Evolutionary conservation across 2,329 filamentous ascomycete genomes (phyloP), one percentile per base, ranked within the genome.

Genomic region (Microdochium bolleyi): DNA sequence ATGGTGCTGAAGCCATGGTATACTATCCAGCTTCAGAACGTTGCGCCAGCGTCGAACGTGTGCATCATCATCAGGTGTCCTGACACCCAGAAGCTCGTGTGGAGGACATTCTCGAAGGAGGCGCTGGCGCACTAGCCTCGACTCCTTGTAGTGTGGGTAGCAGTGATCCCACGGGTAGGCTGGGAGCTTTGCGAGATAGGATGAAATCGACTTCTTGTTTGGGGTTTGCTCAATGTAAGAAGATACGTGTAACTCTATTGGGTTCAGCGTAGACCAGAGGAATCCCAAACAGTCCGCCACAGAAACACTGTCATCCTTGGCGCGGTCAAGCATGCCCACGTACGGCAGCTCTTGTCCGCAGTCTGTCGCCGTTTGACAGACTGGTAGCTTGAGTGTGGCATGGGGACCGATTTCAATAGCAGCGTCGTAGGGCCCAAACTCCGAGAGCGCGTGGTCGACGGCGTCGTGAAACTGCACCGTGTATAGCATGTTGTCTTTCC

Each of bases 361-460:
- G 1, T 52, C 54, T 3, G 56, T 58, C n/a, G 72, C 59, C 1
- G 62, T 72, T 51, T 73, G 65, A 2, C 54, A 61, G 0, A 67
- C 64, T 0, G 75, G 73, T 0, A 66, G 66, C 56, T 70, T 72
- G 7, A 78, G 64, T 3, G 71, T 68, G 0, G 74, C 68, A 54
- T 77, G 74, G 1, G 74, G 71, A 0, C 75, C 74, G 7, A 77
- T 57, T 52, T 77, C 75, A 2, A 77, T 59, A n/a, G 60, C 67
- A 10, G 69, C 62, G 49, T 73, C 67, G 9, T 57, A 60, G 50
- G 58, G 51, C 1, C 60, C 60, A 14, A 49, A 48, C 3, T 55
- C 48, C 2, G 58, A 22, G 1, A 69, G 14, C 0, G 68, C 62
- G 1, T 59, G 32, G 49, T 52, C 41, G 0, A 77, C 44, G 1